Evolutionary conservation across 2,329 filamentous ascomycete species (phyloP), one percentile per base, ranked within the genome.

Genomic region (Thielaviopsis musarum): DNA sequence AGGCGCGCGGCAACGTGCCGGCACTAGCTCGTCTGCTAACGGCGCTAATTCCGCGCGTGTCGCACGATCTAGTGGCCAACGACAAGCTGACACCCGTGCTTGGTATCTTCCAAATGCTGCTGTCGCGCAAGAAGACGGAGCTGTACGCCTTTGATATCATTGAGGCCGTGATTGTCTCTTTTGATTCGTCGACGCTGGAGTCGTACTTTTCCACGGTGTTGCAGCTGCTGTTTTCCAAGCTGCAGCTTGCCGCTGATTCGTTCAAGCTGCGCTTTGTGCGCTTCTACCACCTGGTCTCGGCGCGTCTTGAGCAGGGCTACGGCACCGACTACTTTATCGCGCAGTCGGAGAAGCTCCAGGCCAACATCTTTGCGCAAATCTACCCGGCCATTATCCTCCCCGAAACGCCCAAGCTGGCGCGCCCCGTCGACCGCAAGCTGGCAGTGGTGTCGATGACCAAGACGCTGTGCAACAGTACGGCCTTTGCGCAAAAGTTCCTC

Each of bases 391-490:
- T 97, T 67, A 88, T 98, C 65, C 81, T 98, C 7, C 87, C 87
- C 0, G 87, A 89, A 61, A 96, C 91, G 0, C 87, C 91, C 69
- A 91, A 94, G 71, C 80, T 98, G 26, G 84, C 87, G 26, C 83
- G 88, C 4, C 91, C 93, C 0, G 77, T 89, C 34, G 94, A 98
- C 69, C 88, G 93, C 66, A 98, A 98, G 73, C 84, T 87, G 1
- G 93, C 91, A 1, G 91, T 96, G 21, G 81, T 98, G 38, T 95
- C 91, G 1, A 84, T 96, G 64, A 91, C 91, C 41, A 96, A 95
- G 74, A 94, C 90, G 1, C 76, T 97, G 24, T 87, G 88, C 64
- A 87, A 94, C 70, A 95, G 88, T 7, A 77, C 85, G 65, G 83
- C 87, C 0, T 97, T 98, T 67, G 86, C 87, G 0, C 78, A 84